Base-by-base conservation (phyloP, 495 filamentous ascomycete genomes). In the Chaetomium cochliodes region DNA sequence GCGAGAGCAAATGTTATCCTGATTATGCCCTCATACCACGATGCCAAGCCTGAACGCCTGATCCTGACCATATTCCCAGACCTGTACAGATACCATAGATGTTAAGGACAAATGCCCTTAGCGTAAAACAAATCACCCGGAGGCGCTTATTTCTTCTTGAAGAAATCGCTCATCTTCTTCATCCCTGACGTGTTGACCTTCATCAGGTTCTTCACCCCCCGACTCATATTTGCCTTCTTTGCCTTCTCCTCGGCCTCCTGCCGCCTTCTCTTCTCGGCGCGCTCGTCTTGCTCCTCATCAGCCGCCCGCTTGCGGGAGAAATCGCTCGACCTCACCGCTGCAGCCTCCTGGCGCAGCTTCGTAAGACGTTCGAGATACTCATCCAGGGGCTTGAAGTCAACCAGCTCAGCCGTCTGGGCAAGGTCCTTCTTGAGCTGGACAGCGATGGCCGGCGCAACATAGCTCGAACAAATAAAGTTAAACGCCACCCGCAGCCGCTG, bases 131-230 rank as follows among this genome's bases (percentile, higher is more conserved):
- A 60, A 51, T 41, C 59, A 58, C 37, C 61, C 60, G 63, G 33
- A 5, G 5, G 1, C 5, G 20, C 18, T 30, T 55, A 64, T 64
- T 85, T 87, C 79, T 93, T 97, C 44, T 82, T 84, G 74, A 98
- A 98, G 74, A 98, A 98, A 65, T 88, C 85, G 68, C 92, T 97
- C 87, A 98, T 85, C 82, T 97, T 98, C 82, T 90, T 92, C 94
- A 99, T 99, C 28, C 94, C 96, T 18, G 71, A 85, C 0, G 87
- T 92, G 73, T 97, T 89, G 16, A 90, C 93, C 79, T 97, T 98
- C 73, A 88, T 89, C 70, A 99, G 71, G 46, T 93, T 82, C 69
- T 83, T 86, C 1, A 96, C 85, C 0, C 84, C 92, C 22, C 85
- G 80, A 67, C 89, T 93, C 77, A 91, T 84, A 16, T 81, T 80